Percentiles rank a stretch among this genome's conserved stretches.
These are phyloP conservation scores for Thalassiosira mediterranea DNA, from an alignment of 352 stramenopile species.

Conservation along the genomic window DNA sequence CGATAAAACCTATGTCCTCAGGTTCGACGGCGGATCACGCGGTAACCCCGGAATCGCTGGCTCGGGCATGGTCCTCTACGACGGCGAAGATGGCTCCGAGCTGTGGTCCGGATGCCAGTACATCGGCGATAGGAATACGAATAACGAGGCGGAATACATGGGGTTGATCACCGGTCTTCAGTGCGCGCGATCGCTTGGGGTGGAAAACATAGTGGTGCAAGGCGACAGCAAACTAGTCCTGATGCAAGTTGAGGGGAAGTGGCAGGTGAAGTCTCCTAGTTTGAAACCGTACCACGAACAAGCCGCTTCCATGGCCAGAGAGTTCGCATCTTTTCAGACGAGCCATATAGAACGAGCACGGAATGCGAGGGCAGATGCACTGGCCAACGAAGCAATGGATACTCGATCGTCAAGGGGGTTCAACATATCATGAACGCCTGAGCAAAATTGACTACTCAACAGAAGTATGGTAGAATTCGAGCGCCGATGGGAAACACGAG, in stretches of 20 bases:
- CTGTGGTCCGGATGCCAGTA: slow-evolving; percentile 61
- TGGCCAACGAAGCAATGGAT: slow-evolving; percentile 82
- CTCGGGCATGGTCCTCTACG: slow-evolving; percentile 67
- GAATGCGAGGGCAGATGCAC: slow-evolving; percentile 76
- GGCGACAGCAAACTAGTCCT: slow-evolving; percentile 75
- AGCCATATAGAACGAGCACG: slow-evolving; percentile 61
- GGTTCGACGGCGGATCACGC: slow-evolving; percentile 74
- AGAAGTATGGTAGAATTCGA: not conserved
- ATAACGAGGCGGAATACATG: slow-evolving; percentile 76
- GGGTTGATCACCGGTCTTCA: slow-evolving; percentile 58
- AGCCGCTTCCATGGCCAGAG: slow-evolving; percentile 32
- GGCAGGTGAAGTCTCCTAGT: slow-evolving; percentile 54
- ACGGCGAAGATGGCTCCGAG: slow-evolving; percentile 36
- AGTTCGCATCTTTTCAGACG: slow-evolving; percentile 69
- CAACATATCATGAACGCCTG: not conserved
- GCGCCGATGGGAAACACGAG: not conserved
- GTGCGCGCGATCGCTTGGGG: slow-evolving; percentile 56
- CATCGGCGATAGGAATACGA: slow-evolving; percentile 45
- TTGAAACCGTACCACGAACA: slow-evolving; percentile 57
- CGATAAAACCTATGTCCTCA: slow-evolving; percentile 66
- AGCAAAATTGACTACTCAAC: slow-evolving; percentile 7
- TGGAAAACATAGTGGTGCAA: slow-evolving; percentile 55
- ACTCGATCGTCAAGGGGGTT: slow-evolving; percentile 5
- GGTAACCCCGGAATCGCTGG: slow-evolving; percentile 59
- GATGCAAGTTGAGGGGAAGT: slow-evolving; percentile 64